Conservation (phyloP, 305 asterid species). For the Rubia balearica region DNA sequence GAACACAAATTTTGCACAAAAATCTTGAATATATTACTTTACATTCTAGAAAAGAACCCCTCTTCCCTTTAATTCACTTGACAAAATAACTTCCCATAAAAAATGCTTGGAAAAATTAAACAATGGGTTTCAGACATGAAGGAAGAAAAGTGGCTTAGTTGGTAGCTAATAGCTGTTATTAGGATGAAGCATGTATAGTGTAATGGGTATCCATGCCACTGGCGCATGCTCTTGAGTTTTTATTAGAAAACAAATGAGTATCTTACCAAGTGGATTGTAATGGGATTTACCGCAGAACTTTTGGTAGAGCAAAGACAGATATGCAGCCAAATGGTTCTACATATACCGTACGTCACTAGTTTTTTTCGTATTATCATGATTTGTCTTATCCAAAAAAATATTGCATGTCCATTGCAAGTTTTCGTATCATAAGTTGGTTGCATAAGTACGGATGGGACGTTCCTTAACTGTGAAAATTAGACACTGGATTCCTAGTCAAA, state of each 20-base stretch:
- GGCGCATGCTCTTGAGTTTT: conserved; percentile 32
- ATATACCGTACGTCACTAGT: too few relatives aligned
- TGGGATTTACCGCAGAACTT: conserved; percentile 27
- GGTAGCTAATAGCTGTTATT: conserved; percentile 24
- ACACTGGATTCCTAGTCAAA: too few relatives aligned
- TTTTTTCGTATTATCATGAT: too few relatives aligned
- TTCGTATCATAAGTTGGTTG: conserved; percentile 58
- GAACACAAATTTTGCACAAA: too few relatives aligned
- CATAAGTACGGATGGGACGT: conserved; percentile 9
- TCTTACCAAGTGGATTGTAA: too few relatives aligned
- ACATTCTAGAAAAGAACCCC: too few relatives aligned
- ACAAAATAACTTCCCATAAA: conserved; percentile 15
- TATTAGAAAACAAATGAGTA: conserved; percentile 20
- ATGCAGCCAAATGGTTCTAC: neutral
- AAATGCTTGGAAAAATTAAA: neutral
- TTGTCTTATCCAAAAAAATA: too few relatives aligned
- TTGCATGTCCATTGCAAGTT: too few relatives aligned
- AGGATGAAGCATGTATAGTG: conserved; percentile 33
- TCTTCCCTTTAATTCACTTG: conserved; percentile 34
- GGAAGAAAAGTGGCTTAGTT: conserved; percentile 25
- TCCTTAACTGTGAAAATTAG: too few relatives aligned
- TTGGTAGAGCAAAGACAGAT: conserved; percentile 23
- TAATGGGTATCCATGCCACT: conserved; percentile 49
- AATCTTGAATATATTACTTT: too few relatives aligned
- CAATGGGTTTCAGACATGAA: conserved; percentile 21